Evolutionary conservation across 2,329 filamentous ascomycete species (phyloP).

Genomic region (Pezicula carpinea): DNA sequence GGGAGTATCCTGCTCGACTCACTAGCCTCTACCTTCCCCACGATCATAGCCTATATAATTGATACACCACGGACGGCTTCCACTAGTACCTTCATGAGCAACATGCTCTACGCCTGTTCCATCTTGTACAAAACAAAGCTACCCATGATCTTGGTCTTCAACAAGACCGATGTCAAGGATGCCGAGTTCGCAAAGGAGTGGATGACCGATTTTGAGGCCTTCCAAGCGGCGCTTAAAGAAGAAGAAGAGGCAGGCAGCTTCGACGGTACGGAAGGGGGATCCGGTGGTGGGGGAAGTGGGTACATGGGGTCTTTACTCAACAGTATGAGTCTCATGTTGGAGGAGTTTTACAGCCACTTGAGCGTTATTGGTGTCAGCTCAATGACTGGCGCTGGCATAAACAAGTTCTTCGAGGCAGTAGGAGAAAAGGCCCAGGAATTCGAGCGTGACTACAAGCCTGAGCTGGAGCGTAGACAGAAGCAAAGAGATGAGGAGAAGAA

Average conservation of each 20-base stretch:
- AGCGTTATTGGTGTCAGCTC: conserved; percentile 91
- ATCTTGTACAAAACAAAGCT: conserved; percentile 98
- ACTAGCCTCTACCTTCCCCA: conserved; percentile 89
- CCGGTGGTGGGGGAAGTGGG: conserved; percentile 68
- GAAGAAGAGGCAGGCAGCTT: conserved; percentile 78
- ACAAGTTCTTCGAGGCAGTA: conserved; percentile 91
- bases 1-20: conserved; percentile 92
- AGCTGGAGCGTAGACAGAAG: conserved; percentile 72
- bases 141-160: conserved; percentile 98
- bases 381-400: conserved; percentile 85
- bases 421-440: conserved; percentile 86
- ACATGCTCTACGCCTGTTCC: conserved; percentile 98
- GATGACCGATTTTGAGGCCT: conserved; percentile 99
- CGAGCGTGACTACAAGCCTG: conserved; percentile 82
- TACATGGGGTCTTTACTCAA: conserved; percentile 97
- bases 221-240: conserved; percentile 76
- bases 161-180: conserved; percentile 95
- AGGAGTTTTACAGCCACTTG: conserved; percentile 94
- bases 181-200: conserved; percentile 91
- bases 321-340: conserved; percentile 95
- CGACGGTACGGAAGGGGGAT: conserved; percentile 63
- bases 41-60: conserved; percentile 95
- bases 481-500: conserved; percentile 74
- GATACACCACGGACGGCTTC: conserved; percentile 91
- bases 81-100: conserved; percentile 98